These are phyloP conservation scores for Citropsis articulata DNA, from an alignment of 345 rosid species.

Conservation along the genomic window DNA sequence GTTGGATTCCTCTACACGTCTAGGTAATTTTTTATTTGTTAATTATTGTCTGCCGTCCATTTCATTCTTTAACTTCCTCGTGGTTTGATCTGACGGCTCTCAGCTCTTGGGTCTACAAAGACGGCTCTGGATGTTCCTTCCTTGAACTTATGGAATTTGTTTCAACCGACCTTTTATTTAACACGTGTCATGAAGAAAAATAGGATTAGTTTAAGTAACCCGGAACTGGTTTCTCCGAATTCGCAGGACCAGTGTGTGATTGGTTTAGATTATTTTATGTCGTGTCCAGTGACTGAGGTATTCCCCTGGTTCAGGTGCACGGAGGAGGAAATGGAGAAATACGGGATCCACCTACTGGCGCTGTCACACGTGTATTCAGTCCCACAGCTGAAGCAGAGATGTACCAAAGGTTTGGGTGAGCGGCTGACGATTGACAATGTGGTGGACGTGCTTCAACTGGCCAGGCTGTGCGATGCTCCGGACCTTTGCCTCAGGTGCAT, in stretches of 20 bases:
- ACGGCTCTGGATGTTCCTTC: conserved; percentile 4
- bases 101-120: conserved; percentile 1
- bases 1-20: conserved; percentile 58
- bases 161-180: neutral
- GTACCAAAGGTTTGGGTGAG: conserved; percentile 41
- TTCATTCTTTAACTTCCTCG: neutral
- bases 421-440: conserved; percentile 63
- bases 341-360: conserved; percentile 69
- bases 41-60: conserved; percentile 7
- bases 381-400: conserved; percentile 61
- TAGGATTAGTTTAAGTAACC: conserved; percentile 10
- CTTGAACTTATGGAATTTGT: neutral
- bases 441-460: conserved; percentile 76
- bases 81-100: conserved; percentile 22
- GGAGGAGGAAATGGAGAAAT: conserved; percentile 61
- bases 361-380: conserved; percentile 77
- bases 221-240: neutral
- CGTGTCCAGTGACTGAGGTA: conserved; percentile 6
- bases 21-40: conserved; percentile 37
- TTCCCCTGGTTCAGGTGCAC: conserved; percentile 37
- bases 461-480: conserved; percentile 75
- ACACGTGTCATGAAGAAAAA: conserved; percentile 5
- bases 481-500: conserved; percentile 63
- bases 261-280: neutral
- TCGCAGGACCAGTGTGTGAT: neutral